Percentiles rank a stretch among this genome's conserved stretches.
Conservation (phyloP, 768 basidiomycete species). For the Russula sp. region DNA sequence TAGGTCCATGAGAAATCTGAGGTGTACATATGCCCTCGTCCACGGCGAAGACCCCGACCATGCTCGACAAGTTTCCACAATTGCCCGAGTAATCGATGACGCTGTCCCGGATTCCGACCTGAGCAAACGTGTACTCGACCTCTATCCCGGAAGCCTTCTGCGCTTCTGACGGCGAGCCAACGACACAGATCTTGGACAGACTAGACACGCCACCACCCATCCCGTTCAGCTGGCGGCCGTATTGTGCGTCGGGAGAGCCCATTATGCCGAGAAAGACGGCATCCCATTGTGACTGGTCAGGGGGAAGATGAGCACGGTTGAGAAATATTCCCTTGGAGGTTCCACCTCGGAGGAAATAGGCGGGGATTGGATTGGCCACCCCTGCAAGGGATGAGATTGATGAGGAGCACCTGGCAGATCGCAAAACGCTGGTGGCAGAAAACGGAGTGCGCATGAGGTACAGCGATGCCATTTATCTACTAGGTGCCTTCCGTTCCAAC, state of each 20-base stretch:
- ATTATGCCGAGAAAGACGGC: conserved; percentile 63
- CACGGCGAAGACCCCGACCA: conserved; percentile 66
- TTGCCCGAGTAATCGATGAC: conserved; percentile 64
- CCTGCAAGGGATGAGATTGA: conserved; percentile 10
- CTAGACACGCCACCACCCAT: conserved; percentile 77
- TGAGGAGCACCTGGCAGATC: not conserved
- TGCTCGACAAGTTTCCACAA: conserved; percentile 67
- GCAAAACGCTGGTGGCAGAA: not conserved
- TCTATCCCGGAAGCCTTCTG: conserved; percentile 42
- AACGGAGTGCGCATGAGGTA: not conserved
- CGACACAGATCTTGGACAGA: conserved; percentile 66
- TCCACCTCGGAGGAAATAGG: conserved; percentile 58
- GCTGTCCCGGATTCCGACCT: conserved; percentile 47
- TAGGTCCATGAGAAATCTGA: conserved; percentile 12
- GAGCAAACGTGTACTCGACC: conserved; percentile 64
- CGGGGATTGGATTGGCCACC: conserved; percentile 30
- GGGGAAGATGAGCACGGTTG: conserved; percentile 45
- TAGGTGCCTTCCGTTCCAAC: not conserved
- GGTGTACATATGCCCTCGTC: conserved; percentile 50
- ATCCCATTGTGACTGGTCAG: conserved; percentile 44
- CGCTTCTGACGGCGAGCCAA: conserved; percentile 40
- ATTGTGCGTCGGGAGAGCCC: conserved; percentile 70
- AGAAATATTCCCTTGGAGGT: conserved; percentile 76
- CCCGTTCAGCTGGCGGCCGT: conserved; percentile 67
- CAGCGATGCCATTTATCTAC: conserved; percentile 8